Evolutionary conservation across 176 grass and related monocot genomes (phyloP), one percentile per base, ranked within the genome.

Genomic region (Oryza meridionalis): DNA sequence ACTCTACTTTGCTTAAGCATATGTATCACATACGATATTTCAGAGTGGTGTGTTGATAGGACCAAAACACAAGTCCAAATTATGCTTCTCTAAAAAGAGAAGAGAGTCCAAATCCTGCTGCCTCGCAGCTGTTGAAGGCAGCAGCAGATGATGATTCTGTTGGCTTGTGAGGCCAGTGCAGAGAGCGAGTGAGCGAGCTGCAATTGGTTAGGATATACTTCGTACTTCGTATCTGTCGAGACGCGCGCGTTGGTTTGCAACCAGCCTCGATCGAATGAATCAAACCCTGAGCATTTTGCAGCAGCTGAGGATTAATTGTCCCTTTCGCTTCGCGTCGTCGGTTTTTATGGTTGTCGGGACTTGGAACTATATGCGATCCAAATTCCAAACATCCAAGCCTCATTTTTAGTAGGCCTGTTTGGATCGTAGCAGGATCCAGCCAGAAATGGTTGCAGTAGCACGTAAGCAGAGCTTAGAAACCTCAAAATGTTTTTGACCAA

Each of bases 131-230:
- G 29, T 2, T 2, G 29, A 31, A 31, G 29, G 29, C 29, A 31
- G 29, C 29, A 31, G 29, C 29, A 2, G 29, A 31, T 31, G 29
- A 31, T 31, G 29, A 31, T 31, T 46, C 73, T 63, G 69, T 68
- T 47, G 45, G 62, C 76, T 74, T 63, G 81, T 42, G 81, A 85
- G 19, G 27, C 32, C 70, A 26, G 13, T 26, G 82, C 63, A 49
- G 63, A 69, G 35, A 32, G 45, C 10, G 26, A 19, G 42, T 15
- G 12, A 26, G 65, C 53, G 16, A 63, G 69, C 77, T 73, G 83
- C 88, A 77, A 82, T 85, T 55, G 51, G 51, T 55, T 67, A 32
- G 72, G 65, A 82, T 43, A n/a, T n/a, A n/a, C n/a, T n/a, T n/a
- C n/a, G n/a, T n/a, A n/a, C n/a, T n/a, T n/a, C n/a, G 29, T 31